Base-by-base conservation (phyloP, 129 eudicot species). In the Artemisia annua region DNA sequence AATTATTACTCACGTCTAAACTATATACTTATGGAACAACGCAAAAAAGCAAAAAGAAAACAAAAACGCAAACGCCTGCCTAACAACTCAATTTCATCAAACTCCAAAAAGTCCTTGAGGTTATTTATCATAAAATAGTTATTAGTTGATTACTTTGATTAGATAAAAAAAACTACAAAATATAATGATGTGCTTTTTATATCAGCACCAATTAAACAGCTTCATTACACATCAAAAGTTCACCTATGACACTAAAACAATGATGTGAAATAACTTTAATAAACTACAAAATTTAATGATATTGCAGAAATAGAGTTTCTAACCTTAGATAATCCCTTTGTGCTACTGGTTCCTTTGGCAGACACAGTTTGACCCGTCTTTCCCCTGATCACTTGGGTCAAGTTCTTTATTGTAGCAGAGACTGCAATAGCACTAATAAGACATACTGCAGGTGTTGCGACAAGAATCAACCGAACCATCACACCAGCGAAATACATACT, bases 401-500 rank as follows among this genome's bases (percentile, higher is more conserved):
- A 75, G 67, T 89, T 93, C 84, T 93, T 93, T 16, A 93, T 68
- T 24, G 96, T 93, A 17, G 98, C 98, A 4, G 98, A 93, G 72
- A 90, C 96, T 56, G 97, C 98, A 86, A 93, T 87, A 50, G 97
- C 92, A 83, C 98, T 93, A 53, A 93, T 86, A 71, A 93, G 98
- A 75, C 98, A 93, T 7, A 93, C 83, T 0, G 97, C 98, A 78
- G 98, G 98, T 24, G 97, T 89, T 39, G 98, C 97, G 30, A 93
- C 98, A 67, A 93, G 92, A 70, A 93, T 93, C 75, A 93, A 79
- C 74, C 98, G 95, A 79, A 93, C 98, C 98, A 93, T 93, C 75
- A 93, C 98, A 57, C 98, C 98, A 56, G 98, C 97, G 61, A 91
- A 91, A 79, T 88, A 91, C 96, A 91, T 91, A 56, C 97, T 93